Conservation (phyloP, 257 asterid species). For the Nicotiana otophora region DNA sequence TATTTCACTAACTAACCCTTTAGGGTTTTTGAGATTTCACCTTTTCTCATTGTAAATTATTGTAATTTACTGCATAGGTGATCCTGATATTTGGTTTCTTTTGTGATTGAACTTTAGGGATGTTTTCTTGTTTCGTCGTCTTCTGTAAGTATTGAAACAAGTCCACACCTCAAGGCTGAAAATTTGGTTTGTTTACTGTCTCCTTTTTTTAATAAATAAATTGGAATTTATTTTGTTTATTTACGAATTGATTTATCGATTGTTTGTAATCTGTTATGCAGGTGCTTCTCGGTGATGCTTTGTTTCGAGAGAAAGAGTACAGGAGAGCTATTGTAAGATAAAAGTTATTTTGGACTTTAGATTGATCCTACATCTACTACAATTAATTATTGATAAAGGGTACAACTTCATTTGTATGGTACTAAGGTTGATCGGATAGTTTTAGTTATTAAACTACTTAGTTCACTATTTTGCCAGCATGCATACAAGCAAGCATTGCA, state of each 20-base stretch:
- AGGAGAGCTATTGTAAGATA: constrained; percentile 83
- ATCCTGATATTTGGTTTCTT: not conserved
- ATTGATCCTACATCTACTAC: not conserved
- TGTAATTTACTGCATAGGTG: not conserved
- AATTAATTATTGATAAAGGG: not conserved
- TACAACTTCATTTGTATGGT: not conserved
- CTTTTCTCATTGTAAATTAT: not conserved
- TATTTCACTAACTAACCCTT: constrained; percentile 14
- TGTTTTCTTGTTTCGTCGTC: constrained; percentile 82
- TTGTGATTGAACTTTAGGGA: constrained; percentile 41
- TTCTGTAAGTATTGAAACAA: constrained; percentile 57
- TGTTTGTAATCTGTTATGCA: constrained; percentile 18
- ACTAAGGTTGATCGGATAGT: not conserved
- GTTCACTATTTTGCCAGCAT: constrained; percentile 41
- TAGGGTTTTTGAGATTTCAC: constrained; percentile 5
- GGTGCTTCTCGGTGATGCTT: constrained; percentile 83
- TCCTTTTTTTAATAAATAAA: constrained; percentile 3
- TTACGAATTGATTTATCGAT: not conserved
- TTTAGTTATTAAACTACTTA: not conserved
- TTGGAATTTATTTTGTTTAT: not conserved
- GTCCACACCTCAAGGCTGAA: constrained; percentile 82
- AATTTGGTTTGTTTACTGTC: constrained; percentile 53
- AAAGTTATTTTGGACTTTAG: not conserved
- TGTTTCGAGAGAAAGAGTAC: constrained; percentile 66
- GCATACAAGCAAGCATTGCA: constrained; percentile 81